Evolutionary conservation across 257 asterid species (phyloP).

Genomic region (Nicotiana sylvestris): DNA sequence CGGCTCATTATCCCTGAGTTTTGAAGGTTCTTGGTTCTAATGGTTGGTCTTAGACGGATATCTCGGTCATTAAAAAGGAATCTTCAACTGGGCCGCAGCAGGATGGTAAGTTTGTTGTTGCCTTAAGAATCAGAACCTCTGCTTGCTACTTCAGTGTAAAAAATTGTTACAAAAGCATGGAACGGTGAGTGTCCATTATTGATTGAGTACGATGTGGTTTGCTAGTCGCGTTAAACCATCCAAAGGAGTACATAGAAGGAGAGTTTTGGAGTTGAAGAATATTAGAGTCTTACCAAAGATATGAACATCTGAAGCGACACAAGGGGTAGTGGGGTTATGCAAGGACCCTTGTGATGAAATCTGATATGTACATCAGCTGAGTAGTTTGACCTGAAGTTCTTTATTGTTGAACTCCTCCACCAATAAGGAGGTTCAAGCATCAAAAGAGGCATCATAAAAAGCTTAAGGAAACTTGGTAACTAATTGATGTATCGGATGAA

Average conservation of each 20-base stretch:
- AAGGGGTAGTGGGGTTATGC: neutral
- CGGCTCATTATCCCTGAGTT: no score
- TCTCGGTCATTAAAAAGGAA: no score
- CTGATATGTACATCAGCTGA: neutral
- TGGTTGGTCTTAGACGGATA: no score
- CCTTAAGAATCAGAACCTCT: neutral
- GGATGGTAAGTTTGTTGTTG: neutral
- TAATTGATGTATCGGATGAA: neutral
- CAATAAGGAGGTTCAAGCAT: neutral
- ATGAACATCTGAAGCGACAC: neutral
- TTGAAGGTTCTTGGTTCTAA: no score
- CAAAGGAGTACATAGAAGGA: neutral
- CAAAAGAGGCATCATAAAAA: neutral
- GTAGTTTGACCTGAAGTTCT: neutral
- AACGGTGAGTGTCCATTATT: no score
- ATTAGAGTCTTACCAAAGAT: neutral
- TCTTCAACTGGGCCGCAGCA: neutral
- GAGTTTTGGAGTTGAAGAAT: neutral
- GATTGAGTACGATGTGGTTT: no score
- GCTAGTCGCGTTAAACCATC: no score
- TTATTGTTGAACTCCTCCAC: neutral
- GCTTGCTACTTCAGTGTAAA: neutral
- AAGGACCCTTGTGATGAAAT: neutral
- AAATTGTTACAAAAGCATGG: neutral
- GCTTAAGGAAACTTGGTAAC: neutral